These are phyloP conservation scores for Apiospora sp. DNA, from an alignment of 2,329 filamentous ascomycete species.

Conservation along the genomic window DNA sequence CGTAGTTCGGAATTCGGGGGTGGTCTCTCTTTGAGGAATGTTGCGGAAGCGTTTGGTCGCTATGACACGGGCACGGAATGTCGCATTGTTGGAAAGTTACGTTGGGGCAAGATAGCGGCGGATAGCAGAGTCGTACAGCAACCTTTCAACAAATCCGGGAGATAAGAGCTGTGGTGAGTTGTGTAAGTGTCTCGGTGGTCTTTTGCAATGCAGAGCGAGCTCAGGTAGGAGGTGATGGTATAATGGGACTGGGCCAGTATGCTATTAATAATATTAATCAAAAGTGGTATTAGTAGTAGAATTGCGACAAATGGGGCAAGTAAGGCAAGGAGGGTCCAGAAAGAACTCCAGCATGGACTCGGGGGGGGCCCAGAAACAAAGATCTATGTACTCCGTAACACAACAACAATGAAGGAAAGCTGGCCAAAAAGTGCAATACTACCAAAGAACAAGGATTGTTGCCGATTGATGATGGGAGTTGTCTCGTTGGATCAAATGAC, in stretches of 20 bases:
- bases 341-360: background rate
- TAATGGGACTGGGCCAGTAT: slow-evolving; percentile 20
- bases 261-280: slow-evolving; percentile 12
- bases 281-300: slow-evolving; percentile 6
- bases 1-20: slow-evolving; percentile 15
- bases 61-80: slow-evolving; percentile 19
- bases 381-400: slow-evolving; percentile 11
- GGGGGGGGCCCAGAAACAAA: background rate
- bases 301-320: slow-evolving; percentile 23
- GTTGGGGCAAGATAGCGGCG: slow-evolving; percentile 2
- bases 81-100: slow-evolving; percentile 18
- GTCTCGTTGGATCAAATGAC: background rate
- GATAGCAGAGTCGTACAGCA: slow-evolving; percentile 1
- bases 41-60: slow-evolving; percentile 16
- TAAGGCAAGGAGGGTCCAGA: slow-evolving; percentile 21
- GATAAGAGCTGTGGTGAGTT: background rate
- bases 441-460: background rate
- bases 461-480: background rate
- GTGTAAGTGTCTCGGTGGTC: background rate
- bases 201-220: background rate
- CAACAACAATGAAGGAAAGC: slow-evolving; percentile 16
- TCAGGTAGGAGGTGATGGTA: background rate
- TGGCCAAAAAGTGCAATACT: slow-evolving; percentile 15
- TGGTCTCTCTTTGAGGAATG: slow-evolving; percentile 2
- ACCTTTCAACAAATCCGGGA: slow-evolving; percentile 5